These are phyloP conservation scores for Syzygium oleosum DNA, from an alignment of 345 rosid species.

Conservation along the genomic window DNA sequence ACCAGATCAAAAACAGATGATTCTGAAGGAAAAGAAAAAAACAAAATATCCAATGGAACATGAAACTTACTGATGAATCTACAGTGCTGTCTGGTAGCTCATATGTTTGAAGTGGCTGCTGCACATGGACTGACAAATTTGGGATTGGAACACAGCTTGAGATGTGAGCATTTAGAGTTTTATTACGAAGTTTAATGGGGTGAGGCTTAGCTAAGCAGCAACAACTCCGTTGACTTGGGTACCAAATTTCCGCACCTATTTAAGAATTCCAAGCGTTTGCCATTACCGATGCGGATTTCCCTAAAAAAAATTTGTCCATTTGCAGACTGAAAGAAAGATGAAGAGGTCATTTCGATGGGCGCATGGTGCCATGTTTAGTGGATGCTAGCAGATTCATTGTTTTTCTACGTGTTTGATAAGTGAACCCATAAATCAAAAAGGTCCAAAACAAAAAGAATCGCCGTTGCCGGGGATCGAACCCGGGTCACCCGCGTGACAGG, in stretches of 20 bases:
- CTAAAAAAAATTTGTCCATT: neutral
- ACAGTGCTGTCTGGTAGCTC: neutral
- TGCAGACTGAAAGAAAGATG: neutral
- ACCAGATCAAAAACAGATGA: neutral
- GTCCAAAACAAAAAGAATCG: neutral
- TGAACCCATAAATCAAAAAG: neutral
- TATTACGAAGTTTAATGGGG: neutral
- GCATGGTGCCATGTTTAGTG: neutral
- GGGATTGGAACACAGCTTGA: neutral
- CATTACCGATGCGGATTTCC: neutral
- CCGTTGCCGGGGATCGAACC: constrained; percentile 98
- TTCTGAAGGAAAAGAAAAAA: neutral
- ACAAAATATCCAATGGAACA: neutral
- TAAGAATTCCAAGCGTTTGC: neutral
- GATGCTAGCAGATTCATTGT: neutral
- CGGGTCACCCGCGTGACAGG: constrained; percentile 98
- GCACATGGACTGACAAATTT: constrained; percentile 14
- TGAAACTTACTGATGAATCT: neutral
- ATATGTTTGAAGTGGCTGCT: constrained; percentile 1
- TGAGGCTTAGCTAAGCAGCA: neutral
- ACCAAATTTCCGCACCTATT: neutral
- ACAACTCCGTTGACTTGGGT: neutral
- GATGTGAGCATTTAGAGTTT: neutral
- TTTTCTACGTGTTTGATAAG: neutral
- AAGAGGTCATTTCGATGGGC: neutral